Base-by-base conservation (phyloP, 1,284 basidiomycete species). In the Golubevia sp. region DNA sequence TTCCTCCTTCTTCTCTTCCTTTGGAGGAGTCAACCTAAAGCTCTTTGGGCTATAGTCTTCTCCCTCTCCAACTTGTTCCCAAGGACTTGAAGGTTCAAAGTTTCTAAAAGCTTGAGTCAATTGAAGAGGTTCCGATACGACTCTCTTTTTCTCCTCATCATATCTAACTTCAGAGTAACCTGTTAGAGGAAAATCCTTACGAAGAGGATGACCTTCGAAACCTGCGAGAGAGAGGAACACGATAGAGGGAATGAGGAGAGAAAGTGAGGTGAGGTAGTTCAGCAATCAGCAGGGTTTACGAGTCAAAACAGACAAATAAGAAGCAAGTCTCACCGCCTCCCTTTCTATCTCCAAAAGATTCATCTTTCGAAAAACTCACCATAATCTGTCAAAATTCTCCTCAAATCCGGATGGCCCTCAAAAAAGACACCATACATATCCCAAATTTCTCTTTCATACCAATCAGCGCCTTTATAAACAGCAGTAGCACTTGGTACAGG, bases 371-470 rank as follows among this genome's bases (percentile, higher is more conserved):
- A 18, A 30, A 34, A 84, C 86, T 34, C 82, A 91, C 93, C 96
- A 84, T 99, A 99, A 85, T 99, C 97, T 56, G 97, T 99, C 77
- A 99, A 87, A 85, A 99, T 96, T 64, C 97, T 91, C 70, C 96
- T 65, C 90, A 99, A 88, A 85, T 99, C 97, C 15, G 96, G 97
- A 86, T 99, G 97, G 56, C 91, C 91, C 64, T 90, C 89, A 87
- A 99, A 99, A 88, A 96, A 97, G 63, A 99, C 92, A 62, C 97
- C 97, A 84, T 88, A 99, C 86, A 99, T 89, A 86, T 99, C 97
- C 93, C 94, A 99, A 34, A 93, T 91, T 85, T 99, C 97, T 67
- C 97, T 89, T 86, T 99, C 97, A 84, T 94, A 96, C 97, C 97
- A 99, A 84, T 99, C 93, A 21, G 97, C 96, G 58, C 94, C 93